A percentile compares a stretch with the other conserved stretches of the same genome.
phyloP scores from a whole-genome alignment of 176 grass and related monocot species.

The Metroxylon sagu region DNA sequence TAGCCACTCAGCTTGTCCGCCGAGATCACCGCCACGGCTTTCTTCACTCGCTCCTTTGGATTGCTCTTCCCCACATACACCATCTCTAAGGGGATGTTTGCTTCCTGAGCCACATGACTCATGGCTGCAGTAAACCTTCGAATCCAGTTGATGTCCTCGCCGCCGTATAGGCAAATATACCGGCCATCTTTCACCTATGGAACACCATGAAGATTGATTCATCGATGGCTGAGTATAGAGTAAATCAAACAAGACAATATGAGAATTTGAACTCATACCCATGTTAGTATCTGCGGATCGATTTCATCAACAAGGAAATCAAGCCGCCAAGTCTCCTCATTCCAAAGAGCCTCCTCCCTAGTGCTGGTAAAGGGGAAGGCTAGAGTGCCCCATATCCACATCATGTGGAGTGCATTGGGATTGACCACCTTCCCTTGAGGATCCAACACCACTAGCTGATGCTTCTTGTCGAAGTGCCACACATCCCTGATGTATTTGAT shows the following conservation, averaged over 20 bases:
- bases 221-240: no score
- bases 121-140: conserved; percentile 21
- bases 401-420: conserved; percentile 43
- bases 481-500: conserved; percentile 19
- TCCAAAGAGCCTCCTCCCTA: conserved; percentile 40
- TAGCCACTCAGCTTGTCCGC: neutral
- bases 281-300: conserved; percentile 16
- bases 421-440: conserved; percentile 32
- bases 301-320: conserved; percentile 42
- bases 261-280: conserved; percentile 16
- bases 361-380: conserved; percentile 38
- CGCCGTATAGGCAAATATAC: conserved; percentile 34
- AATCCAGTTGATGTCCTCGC: conserved; percentile 38
- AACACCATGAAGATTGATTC: neutral
- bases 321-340: conserved; percentile 36
- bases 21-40: neutral
- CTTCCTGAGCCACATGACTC: conserved; percentile 11
- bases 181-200: conserved; percentile 20
- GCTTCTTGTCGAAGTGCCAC: conserved; percentile 46
- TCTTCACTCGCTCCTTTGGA: neutral
- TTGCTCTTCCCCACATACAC: conserved; percentile 11
- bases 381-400: conserved; percentile 43
- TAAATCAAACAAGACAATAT: no score
- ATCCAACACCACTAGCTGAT: conserved; percentile 37
- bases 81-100: conserved; percentile 23